Evolutionary conservation across 345 rosid species (phyloP), one percentile per base, ranked within the genome.

Genomic region (Salix suchowensis): DNA sequence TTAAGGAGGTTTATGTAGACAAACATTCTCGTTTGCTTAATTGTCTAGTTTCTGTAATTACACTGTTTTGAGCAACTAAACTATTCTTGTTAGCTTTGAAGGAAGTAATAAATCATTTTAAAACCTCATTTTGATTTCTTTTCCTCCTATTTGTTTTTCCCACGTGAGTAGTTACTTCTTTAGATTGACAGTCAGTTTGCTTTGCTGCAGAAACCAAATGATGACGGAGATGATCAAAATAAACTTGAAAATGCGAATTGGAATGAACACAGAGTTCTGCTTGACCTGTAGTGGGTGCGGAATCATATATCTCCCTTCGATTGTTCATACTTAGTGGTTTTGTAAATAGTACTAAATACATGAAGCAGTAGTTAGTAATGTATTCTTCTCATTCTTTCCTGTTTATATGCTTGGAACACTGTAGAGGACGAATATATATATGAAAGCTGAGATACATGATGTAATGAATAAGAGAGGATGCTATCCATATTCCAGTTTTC

Each of bases 311-410:
- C 28, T 15, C 26, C 13, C 14, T 15, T 2, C 60, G 14, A 75
- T 65, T 71, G 74, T 64, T 70, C 23, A n/a, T 65, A 28, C 12
- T 39, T 50, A 70, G 80, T 50, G 71, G 67, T 40, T 75, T 14
- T 87, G 90, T 87, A 82, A 74, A 40, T 40, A 40, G 13, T 40
- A 10, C 44, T 2, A 2, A 40, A 87, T 82, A 81, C 16, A 58
- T 39, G 76, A 46, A 28, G 60, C 65, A 28, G 74, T 16, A 30
- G 67, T 66, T 16, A 30, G 67, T 66, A 77, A 52, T 80, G 85
- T 68, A 82, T 83, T 80, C 82, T 70, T 80, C 65, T 83, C 77
- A 87, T 85, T 85, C 86, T 87, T 87, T 87, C 75, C 39, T 87
- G 90, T 84, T 80, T 30, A 84, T 87, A 83, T 75, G 76, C 79